Evolutionary conservation across 139 green algal genomes (phyloP).

Genomic region (Nannochloris sp.): DNA sequence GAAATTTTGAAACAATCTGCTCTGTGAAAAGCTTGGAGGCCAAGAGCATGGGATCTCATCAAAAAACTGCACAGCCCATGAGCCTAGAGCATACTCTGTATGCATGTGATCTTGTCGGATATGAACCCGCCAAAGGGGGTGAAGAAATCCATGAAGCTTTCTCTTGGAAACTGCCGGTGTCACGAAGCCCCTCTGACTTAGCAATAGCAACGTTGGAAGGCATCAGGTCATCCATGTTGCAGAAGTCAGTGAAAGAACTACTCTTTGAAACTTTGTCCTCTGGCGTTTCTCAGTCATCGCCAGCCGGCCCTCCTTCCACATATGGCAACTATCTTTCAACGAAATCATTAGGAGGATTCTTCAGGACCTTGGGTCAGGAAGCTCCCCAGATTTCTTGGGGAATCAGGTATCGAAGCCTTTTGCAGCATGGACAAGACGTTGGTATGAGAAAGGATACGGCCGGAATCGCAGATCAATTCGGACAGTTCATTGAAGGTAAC

Average conservation of each 20-base stretch:
- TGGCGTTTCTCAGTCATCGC: too few relatives aligned
- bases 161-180: too few relatives aligned
- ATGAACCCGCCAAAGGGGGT: neutral
- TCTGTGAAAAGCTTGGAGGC: conserved; percentile 20
- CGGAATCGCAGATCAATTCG: conserved; percentile 7
- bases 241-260: too few relatives aligned
- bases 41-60: conserved; percentile 26
- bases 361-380: conserved; percentile 9
- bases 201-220: too few relatives aligned
- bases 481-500: neutral
- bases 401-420: neutral
- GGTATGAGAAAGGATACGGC: neutral
- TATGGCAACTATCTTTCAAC: too few relatives aligned
- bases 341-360: neutral
- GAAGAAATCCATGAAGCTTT: too few relatives aligned
- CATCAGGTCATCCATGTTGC: too few relatives aligned
- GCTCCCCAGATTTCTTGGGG: conserved; percentile 16
- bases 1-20: conserved; percentile 5
- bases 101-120: neutral
- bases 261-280: too few relatives aligned
- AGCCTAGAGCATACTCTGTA: neutral
- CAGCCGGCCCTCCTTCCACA: too few relatives aligned
- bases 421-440: neutral
- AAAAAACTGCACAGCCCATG: neutral
- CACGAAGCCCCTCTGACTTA: too few relatives aligned